Base-by-base conservation (phyloP, 2,329 filamentous ascomycete species). In the Colletotrichum shisoi region DNA sequence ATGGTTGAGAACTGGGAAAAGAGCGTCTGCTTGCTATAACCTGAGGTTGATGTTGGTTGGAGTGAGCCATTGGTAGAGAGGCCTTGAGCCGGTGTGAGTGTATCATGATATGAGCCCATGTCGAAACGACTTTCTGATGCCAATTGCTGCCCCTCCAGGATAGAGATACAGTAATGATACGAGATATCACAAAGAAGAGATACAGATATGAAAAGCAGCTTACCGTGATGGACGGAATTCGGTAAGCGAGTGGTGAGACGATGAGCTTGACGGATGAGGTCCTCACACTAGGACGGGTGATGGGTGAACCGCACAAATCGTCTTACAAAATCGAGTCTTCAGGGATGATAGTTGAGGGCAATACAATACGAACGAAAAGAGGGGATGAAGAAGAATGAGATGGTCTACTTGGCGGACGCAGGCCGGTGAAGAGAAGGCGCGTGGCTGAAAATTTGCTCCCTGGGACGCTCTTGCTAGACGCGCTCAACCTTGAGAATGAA, bases 401-500 rank as follows among this genome's bases (percentile, higher is more conserved):
- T 67, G 42, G 12, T n/a, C 15, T 12, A 15, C 27, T 59, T 49
- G 27, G 19, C 3, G 21, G 9, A 40, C 17, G 37, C 24, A n/a
- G 61, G 21, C n/a, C 24, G 48, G 58, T 67, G 64, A 67, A 42
- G 37, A 45, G 27, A 40, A 60, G 51, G 54, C 48, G 61, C 45
- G 61, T 58, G 24, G 61, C 45, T 64, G 64, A 67, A 51, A 67
- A 54, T 58, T 58, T 64, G 57, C 54, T 67, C 64, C 64, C 54
- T 64, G 53, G 61, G 57, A 48, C 56, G 27, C 17, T 67, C 61
- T 64, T 64, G 34, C 64, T 54, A 53, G 37, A 48, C 46, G 37
- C 51, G 44, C 48, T 67, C 61, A 60, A 58, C 48, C 60, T 58
- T 53, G 53, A 57, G 64, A 67, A 64, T 67, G 64, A 67, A 67